phyloP scores from a whole-genome alignment of 768 basidiomycete species.

The Boletellus emodensis region DNA sequence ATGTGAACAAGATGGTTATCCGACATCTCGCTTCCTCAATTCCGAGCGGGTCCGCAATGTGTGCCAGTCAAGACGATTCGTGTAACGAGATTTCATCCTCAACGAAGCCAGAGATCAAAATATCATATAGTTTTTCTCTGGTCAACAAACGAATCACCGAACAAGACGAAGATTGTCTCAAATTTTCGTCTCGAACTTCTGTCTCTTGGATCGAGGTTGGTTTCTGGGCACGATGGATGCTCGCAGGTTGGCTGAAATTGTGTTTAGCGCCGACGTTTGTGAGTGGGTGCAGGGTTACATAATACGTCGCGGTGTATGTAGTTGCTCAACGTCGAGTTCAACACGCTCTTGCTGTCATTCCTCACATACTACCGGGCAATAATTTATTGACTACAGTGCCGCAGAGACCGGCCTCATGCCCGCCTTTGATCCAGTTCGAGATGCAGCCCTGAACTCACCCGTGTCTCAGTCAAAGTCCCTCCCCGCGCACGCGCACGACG shows the following conservation, averaged over 20 bases:
- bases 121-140: conserved; percentile 58
- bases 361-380: conserved; percentile 9
- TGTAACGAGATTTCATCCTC: conserved; percentile 57
- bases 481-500: conserved; percentile 21
- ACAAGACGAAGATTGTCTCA: conserved; percentile 50
- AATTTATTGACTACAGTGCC: conserved; percentile 8
- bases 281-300: conserved; percentile 13
- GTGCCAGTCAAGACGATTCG: conserved; percentile 49
- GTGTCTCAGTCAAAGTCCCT: conserved; percentile 44
- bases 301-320: conserved; percentile 1
- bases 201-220: conserved; percentile 59
- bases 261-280: conserved; percentile 51
- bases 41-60: conserved; percentile 55
- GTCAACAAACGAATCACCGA: conserved; percentile 53
- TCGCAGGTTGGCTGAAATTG: neutral
- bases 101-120: conserved; percentile 57
- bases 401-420: conserved; percentile 18
- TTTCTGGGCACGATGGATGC: neutral
- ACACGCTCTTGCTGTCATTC: neutral
- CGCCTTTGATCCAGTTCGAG: conserved; percentile 82
- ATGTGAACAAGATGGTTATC: conserved; percentile 43
- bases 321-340: neutral
- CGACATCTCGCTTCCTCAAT: neutral
- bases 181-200: conserved; percentile 63
- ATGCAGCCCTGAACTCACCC: conserved; percentile 80